A percentile compares a stretch with the other conserved stretches of the same genome.
phyloP scores from a whole-genome alignment of 352 stramenopile genomes.

The Globisporangium camurandrum region DNA sequence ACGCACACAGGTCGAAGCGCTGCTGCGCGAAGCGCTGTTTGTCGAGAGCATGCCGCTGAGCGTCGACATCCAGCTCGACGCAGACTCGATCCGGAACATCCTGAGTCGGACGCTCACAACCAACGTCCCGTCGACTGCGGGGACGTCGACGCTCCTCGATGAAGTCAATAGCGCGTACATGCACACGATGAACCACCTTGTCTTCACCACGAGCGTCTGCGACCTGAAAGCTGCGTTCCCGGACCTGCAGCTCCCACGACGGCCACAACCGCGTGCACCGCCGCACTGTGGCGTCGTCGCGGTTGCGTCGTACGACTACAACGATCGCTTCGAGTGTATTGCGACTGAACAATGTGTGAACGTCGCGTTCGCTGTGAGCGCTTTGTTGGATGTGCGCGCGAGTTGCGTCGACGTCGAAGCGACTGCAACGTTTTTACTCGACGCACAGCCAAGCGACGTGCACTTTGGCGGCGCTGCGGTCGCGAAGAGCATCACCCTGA shows the following conservation, averaged over 20 bases:
- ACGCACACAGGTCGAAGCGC: constrained; percentile 49
- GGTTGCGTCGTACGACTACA: constrained; percentile 57
- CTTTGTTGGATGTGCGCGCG: constrained; percentile 63
- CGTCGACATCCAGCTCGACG: constrained; percentile 55
- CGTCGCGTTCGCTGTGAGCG: constrained; percentile 56
- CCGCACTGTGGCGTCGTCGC: constrained; percentile 45
- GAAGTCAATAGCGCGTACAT: constrained; percentile 91
- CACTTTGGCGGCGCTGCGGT: constrained; percentile 42
- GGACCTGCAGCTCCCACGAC: constrained; percentile 35
- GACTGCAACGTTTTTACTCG: constrained; percentile 53
- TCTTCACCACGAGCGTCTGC: constrained; percentile 75
- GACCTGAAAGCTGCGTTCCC: constrained; percentile 55
- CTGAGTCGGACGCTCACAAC: constrained; percentile 60
- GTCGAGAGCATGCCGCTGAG: constrained; percentile 74
- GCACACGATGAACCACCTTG: constrained; percentile 91
- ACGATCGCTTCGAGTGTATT: constrained; percentile 51
- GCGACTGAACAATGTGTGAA: constrained; percentile 66
- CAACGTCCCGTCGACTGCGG: constrained; percentile 35
- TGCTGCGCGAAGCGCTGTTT: constrained; percentile 56
- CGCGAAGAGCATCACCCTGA: constrained; percentile 61
- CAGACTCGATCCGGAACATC: constrained; percentile 65
- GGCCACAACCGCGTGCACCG: constrained; percentile 13
- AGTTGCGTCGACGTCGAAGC: constrained; percentile 60
- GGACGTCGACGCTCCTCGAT: constrained; percentile 65
- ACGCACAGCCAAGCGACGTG: constrained; percentile 58